phyloP scores from a whole-genome alignment of 2,329 filamentous ascomycete genomes.

The Lizonia empirigonia region DNA sequence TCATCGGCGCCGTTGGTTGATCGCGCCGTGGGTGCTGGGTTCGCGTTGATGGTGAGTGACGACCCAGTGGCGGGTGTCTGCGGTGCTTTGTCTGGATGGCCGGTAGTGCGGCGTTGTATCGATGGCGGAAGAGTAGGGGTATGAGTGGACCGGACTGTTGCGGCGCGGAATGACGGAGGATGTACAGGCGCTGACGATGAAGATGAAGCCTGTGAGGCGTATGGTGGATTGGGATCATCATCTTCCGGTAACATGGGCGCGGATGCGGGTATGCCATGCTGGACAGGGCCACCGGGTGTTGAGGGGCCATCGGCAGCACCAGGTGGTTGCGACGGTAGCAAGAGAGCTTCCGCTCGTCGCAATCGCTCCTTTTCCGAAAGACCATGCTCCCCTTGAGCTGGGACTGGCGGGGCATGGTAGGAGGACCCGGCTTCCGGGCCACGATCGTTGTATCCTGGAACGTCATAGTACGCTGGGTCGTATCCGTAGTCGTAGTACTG shows the following conservation, averaged over 20 bases:
- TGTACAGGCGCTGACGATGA: conserved; percentile 29
- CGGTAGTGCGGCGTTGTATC: conserved; percentile 25
- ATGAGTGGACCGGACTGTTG: conserved; percentile 21
- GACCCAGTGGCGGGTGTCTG: conserved; percentile 28
- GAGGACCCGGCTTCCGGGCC: conserved; percentile 54
- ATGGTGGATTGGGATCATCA: conserved; percentile 32
- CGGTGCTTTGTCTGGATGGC: conserved; percentile 18
- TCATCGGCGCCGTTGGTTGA: conserved; percentile 19
- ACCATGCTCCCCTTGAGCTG: conserved; percentile 61
- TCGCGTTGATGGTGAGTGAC: conserved; percentile 32
- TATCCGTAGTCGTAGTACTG: conserved; percentile 43
- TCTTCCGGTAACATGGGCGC: conserved; percentile 46
- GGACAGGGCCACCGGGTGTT: conserved; percentile 48
- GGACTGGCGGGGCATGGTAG: conserved; percentile 58
- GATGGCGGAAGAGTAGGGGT: conserved; percentile 10
- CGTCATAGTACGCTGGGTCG: conserved; percentile 39
- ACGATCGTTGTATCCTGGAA: conserved; percentile 36
- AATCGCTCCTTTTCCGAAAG: conserved; percentile 83
- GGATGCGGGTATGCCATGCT: conserved; percentile 38
- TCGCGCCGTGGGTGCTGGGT: conserved; percentile 10
- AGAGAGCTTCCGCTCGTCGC: conserved; percentile 74
- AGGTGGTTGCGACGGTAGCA: conserved; percentile 81
- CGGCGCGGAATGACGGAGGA: conserved; percentile 32
- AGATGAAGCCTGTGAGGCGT: conserved; percentile 28
- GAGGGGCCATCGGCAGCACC: conserved; percentile 50